Evolutionary conservation across 2,329 filamentous ascomycete genomes (phyloP).

Genomic region (Pseudogymnoascus pannorum): DNA sequence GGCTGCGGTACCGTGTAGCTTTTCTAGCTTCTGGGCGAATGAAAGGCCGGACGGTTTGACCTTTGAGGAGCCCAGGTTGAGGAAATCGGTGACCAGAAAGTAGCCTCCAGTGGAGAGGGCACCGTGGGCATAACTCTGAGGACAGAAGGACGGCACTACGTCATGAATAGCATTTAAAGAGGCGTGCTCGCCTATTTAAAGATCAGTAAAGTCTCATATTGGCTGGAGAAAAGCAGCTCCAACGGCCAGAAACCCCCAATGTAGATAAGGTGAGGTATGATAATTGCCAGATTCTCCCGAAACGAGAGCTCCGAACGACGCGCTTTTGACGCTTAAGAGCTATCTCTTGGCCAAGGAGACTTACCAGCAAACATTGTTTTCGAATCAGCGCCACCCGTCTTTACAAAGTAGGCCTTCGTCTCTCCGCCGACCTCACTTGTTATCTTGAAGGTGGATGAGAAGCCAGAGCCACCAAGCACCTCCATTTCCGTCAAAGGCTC

Average conservation of each 20-base stretch:
- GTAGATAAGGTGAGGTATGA: neutral
- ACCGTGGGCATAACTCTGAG: constrained; percentile 67
- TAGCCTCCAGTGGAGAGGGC: constrained; percentile 35
- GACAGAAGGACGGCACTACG: constrained; percentile 67
- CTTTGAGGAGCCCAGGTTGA: constrained; percentile 48
- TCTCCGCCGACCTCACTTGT: constrained; percentile 30
- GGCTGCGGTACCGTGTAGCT: constrained; percentile 68
- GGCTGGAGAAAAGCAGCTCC: neutral
- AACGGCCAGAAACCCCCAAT: neutral
- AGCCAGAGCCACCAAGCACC: constrained; percentile 56
- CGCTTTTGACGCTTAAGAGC: neutral
- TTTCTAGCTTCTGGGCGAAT: constrained; percentile 69
- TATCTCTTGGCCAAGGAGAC: neutral
- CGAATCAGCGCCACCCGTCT: constrained; percentile 57
- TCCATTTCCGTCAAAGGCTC: constrained; percentile 18
- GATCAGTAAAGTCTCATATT: constrained; percentile 27
- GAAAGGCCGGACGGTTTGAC: constrained; percentile 40
- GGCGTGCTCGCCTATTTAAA: constrained; percentile 62
- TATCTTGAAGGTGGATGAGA: constrained; percentile 60
- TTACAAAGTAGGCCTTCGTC: constrained; percentile 55
- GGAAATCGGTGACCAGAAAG: constrained; percentile 71
- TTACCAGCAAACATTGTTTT: constrained; percentile 63
- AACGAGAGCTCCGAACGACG: neutral
- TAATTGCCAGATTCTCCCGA: neutral
- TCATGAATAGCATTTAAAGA: constrained; percentile 76